Percentiles rank a stretch among this genome's conserved stretches.
These are phyloP conservation scores for Acanthamoeba lugdunensis DNA, from an alignment of 208 protist species.

Conservation along the genomic window DNA sequence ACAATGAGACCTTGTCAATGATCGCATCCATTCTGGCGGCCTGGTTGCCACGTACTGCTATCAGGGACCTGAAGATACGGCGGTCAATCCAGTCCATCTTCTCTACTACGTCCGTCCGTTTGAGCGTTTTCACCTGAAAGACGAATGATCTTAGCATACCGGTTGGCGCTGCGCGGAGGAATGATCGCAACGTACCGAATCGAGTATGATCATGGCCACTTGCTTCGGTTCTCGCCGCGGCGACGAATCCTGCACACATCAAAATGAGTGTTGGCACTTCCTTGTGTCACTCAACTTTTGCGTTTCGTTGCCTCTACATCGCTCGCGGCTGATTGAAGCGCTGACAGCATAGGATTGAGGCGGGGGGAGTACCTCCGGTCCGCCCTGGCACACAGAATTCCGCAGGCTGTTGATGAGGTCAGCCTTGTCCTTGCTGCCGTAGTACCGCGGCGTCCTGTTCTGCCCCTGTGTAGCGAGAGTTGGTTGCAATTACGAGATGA, in stretches of 20 bases:
- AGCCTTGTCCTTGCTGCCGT: constrained; percentile 46
- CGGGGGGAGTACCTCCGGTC: background rate
- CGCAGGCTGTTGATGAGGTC: background rate
- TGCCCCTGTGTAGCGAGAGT: background rate
- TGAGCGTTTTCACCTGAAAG: background rate
- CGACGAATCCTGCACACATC: background rate
- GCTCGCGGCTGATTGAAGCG: too few species aligned
- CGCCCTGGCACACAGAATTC: background rate
- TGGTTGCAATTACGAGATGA: background rate
- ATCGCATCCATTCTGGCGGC: background rate
- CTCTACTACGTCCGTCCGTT: background rate
- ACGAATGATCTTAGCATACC: too few species aligned
- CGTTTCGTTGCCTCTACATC: too few species aligned
- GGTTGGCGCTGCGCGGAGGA: background rate
- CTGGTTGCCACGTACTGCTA: background rate
- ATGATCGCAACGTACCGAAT: background rate
- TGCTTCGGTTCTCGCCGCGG: background rate
- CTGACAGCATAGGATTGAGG: background rate
- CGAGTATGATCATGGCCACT: constrained; percentile 37
- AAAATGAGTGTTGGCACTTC: too few species aligned
- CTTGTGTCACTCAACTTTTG: too few species aligned
- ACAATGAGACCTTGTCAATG: background rate
- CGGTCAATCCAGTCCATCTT: constrained; percentile 66
- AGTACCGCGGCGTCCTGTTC: background rate
- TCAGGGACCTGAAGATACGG: background rate